These are phyloP conservation scores for Medicago lupulina DNA, from an alignment of 306 rosid genomes.

Conservation along the genomic window DNA sequence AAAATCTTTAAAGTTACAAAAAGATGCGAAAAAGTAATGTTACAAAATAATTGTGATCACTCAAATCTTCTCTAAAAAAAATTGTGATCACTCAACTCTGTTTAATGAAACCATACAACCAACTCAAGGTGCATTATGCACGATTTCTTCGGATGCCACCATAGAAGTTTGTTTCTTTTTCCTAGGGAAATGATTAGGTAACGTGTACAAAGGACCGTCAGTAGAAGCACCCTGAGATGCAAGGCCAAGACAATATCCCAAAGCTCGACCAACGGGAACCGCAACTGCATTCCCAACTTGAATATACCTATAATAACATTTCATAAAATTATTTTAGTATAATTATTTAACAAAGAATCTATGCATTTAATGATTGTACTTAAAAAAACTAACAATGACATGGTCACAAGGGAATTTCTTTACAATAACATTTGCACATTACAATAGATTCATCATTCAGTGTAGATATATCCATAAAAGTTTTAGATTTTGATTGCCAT, in stretches of 20 bases:
- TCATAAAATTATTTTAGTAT: background rate
- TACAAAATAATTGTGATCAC: no score
- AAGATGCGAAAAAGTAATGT: no score
- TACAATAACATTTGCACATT: no score
- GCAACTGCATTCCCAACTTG: slow-evolving; percentile 97
- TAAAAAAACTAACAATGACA: no score
- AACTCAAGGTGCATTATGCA: slow-evolving; percentile 16
- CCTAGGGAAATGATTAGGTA: slow-evolving; percentile 63
- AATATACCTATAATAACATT: slow-evolving; percentile 58
- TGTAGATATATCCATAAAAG: no score
- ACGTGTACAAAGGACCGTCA: slow-evolving; percentile 44
- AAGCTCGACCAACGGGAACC: slow-evolving; percentile 75
- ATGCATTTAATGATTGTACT: background rate
- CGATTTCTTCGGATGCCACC: slow-evolving; percentile 51
- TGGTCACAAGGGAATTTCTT: no score
- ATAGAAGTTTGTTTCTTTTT: slow-evolving; percentile 45
- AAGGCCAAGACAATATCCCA: slow-evolving; percentile 72
- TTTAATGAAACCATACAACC: background rate
- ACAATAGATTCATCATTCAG: no score
- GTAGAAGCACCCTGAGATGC: slow-evolving; percentile 53
- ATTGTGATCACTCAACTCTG: no score
- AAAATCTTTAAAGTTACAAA: no score
- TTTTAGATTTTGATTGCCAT: no score
- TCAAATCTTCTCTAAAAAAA: no score
- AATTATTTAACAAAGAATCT: background rate